Evolutionary conservation across 2,329 filamentous ascomycete species (phyloP), one percentile per base, ranked within the genome.

Genomic region (Botrytis sinoallii): DNA sequence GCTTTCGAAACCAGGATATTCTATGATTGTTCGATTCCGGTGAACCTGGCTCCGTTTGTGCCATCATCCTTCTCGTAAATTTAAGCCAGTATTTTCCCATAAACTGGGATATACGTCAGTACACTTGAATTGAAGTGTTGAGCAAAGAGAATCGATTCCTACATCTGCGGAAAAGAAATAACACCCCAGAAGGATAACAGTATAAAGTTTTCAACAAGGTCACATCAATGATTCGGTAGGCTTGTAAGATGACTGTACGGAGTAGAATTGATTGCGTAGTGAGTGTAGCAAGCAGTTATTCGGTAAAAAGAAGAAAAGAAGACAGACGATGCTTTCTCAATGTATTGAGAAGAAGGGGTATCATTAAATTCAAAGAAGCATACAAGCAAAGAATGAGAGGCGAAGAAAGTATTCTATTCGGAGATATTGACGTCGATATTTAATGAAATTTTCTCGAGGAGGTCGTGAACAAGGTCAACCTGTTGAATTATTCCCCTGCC

Each of bases 1-100:
- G 79, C 74, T 75, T 81, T 77, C 79, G 80, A 40, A 78, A 79
- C 79, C 79, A 80, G 52, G 77, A 76, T 25, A 74, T 76, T 72
- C 77, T 78, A 20, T 79, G 78, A 73, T 81, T 79, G 22, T 78
- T 77, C 12, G 78, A 79, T 48, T 78, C 75, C 52, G 77, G 76
- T 69, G 77, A 78, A 70, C 75, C 74, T 64, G 78, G 76, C 70
- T 75, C 65, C 78, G 79, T 80, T 67, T 61, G 71, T 42, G 71
- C 63, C 71, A 72, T 72, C 14, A 52, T 69, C 66, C 44, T 46
- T 25, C 38, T 42, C 44, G 25, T 48, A 52, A 60, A 61, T 52
- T 69, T 40, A 14, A 44, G 57, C 66, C 66, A 69, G 48, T 57
- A 59, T 22, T 42, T 69, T 57, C 71, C 71, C 71, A 72, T 67